Evolutionary conservation across 2,329 filamentous ascomycete genomes (phyloP), one percentile per base, ranked within the genome.

Genomic region (Monilinia laxa): DNA sequence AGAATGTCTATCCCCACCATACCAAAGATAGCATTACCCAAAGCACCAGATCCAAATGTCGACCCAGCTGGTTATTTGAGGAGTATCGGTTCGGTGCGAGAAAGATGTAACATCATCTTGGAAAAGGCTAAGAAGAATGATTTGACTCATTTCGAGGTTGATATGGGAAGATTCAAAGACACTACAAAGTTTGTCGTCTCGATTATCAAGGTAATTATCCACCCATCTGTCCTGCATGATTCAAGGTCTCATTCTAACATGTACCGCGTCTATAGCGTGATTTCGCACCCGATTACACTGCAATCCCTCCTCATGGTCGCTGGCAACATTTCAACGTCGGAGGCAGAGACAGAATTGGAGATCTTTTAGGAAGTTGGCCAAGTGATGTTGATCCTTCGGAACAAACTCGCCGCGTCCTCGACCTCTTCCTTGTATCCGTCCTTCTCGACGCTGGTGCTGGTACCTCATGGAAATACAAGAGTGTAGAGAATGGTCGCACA

Each of bases 1-100:
- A 75, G 71, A 59, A 76, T 76, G 73, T 70, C 73, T 1, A 63
- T 70, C 54, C 68, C 73, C 71, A 82, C 79, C 69, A 84, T 93
- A 71, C 87, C 90, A 72, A 91, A 93, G 78, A 84, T 96, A 74
- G 86, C 92, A 70, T 85, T 98, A 58, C 91, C 94, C 60, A 89
- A 87, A 75, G 88, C 93, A 20, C 93, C 94, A 38, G 93, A 98
- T 79, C 93, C 94, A 74, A 85, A 89, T 69, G 83, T 94, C 72
- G 92, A 98, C 77, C 93, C 94, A 25, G 92, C 90, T 31, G 93
- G 89, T 69, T 98, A 98, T 79, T 85, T 99, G 74, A 88, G 91
- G 76, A 97, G 93, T 80, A 87, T 98, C 75, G 88, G 92, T 74
- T 88, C 95, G 38, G 92, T 99, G 35, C 85, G 95, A 70, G 92